These are phyloP conservation scores for Pilatotrama ljubarskyi DNA, from an alignment of 768 basidiomycete species.

Conservation along the genomic window DNA sequence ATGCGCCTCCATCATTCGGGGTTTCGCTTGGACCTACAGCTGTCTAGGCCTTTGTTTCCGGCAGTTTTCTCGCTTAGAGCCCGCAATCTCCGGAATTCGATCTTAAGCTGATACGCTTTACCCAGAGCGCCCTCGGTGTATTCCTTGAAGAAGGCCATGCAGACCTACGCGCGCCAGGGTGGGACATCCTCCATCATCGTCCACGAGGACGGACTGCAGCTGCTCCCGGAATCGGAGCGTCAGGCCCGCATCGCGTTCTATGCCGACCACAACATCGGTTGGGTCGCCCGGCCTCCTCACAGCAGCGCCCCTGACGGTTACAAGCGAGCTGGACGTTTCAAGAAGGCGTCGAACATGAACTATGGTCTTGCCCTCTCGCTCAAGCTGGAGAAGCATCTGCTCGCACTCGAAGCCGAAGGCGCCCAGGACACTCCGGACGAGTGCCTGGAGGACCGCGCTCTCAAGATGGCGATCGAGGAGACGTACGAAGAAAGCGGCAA, in stretches of 20 bases:
- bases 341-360: constrained; percentile 94
- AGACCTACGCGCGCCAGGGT: constrained; percentile 87
- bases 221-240: constrained; percentile 59
- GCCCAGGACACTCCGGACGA: constrained; percentile 46
- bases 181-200: constrained; percentile 78
- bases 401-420: constrained; percentile 43
- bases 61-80: neutral
- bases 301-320: constrained; percentile 60
- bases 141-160: constrained; percentile 83
- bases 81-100: constrained; percentile 11
- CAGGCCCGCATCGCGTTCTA: constrained; percentile 73
- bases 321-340: constrained; percentile 86
- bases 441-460: constrained; percentile 66
- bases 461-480: constrained; percentile 76
- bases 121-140: constrained; percentile 69
- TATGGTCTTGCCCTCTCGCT: constrained; percentile 70
- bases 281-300: constrained; percentile 80
- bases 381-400: constrained; percentile 52
- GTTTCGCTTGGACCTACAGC: too few relatives aligned
- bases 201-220: constrained; percentile 82
- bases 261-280: constrained; percentile 74
- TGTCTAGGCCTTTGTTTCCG: too few relatives aligned
- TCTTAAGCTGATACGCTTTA: neutral
- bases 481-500: constrained; percentile 57
- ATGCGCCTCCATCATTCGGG: neutral